A percentile compares a stretch with the other conserved stretches of the same genome.
phyloP scores from a whole-genome alignment of 495 filamentous ascomycete species.

The Penicillium macrosclerotiorum region DNA sequence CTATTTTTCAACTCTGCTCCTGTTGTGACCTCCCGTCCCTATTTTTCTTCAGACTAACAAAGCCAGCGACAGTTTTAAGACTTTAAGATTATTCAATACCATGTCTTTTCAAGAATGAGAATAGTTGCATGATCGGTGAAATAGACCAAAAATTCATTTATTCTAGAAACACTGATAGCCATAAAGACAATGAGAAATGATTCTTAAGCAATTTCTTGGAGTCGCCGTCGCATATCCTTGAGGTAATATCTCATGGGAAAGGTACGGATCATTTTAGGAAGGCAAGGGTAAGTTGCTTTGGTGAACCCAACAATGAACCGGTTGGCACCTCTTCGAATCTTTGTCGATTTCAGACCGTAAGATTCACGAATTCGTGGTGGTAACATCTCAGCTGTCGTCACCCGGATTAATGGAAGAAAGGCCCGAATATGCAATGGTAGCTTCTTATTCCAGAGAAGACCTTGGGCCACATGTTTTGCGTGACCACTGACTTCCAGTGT shows the following conservation, averaged over 20 bases:
- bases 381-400: constrained; percentile 34
- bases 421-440: constrained; percentile 21
- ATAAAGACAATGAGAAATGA: too few species aligned
- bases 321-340: constrained; percentile 12
- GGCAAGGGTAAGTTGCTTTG: constrained; percentile 25
- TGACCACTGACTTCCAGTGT: constrained; percentile 28
- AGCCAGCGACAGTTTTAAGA: too few species aligned
- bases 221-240: constrained; percentile 38
- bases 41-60: too few species aligned
- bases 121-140: too few species aligned
- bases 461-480: constrained; percentile 31
- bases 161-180: too few species aligned
- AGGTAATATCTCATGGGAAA: constrained; percentile 37
- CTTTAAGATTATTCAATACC: too few species aligned
- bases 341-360: constrained; percentile 24
- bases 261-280: constrained; percentile 30
- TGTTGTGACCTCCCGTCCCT: too few species aligned
- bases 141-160: too few species aligned
- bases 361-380: constrained; percentile 26
- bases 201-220: constrained; percentile 7
- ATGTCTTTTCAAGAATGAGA: too few species aligned
- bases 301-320: constrained; percentile 19
- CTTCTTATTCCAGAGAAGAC: constrained; percentile 29
- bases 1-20: too few species aligned
- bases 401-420: constrained; percentile 25